Evolutionary conservation across 768 basidiomycete species (phyloP).

Genomic region (Tricholoma sp.): DNA sequence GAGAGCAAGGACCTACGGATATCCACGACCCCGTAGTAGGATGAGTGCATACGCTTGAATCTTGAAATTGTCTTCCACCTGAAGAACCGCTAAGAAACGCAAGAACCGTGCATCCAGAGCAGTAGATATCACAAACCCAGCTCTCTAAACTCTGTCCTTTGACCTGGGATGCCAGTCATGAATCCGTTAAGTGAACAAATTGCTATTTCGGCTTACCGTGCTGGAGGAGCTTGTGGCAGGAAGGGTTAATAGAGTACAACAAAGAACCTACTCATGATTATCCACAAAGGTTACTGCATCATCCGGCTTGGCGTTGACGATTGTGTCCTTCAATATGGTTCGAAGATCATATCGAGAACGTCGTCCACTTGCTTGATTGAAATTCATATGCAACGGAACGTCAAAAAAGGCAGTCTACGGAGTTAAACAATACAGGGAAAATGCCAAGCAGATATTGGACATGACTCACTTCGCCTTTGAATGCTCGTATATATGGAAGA

Average conservation of each 20-base stretch:
- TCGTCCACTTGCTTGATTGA: slow-evolving; percentile 68
- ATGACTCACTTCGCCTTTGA: slow-evolving; percentile 56
- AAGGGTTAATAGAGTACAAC: not conserved
- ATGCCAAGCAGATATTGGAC: slow-evolving; percentile 4
- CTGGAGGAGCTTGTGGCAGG: slow-evolving; percentile 27
- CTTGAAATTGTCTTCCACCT: slow-evolving; percentile 74
- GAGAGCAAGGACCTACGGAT: slow-evolving; percentile 52
- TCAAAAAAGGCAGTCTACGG: slow-evolving; percentile 84
- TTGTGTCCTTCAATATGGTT: slow-evolving; percentile 61
- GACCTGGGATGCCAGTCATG: slow-evolving; percentile 28
- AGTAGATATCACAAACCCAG: slow-evolving; percentile 49
- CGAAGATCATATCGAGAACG: slow-evolving; percentile 71
- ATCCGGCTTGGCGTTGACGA: slow-evolving; percentile 62
- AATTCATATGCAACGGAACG: slow-evolving; percentile 83
- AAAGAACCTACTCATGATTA: slow-evolving; percentile 71
- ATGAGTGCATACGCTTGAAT: slow-evolving; percentile 79
- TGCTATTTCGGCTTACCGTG: slow-evolving; percentile 43
- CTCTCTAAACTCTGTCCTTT: slow-evolving; percentile 75
- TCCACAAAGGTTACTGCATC: slow-evolving; percentile 91
- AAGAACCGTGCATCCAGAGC: not conserved
- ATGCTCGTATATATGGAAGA: slow-evolving; percentile 52
- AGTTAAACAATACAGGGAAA: not conserved
- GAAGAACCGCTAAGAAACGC: not conserved
- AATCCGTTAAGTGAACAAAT: not conserved
- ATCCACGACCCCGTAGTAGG: slow-evolving; percentile 60